Percentiles rank a stretch among this genome's conserved stretches.
These are phyloP conservation scores for Biancaea sappan DNA, from an alignment of 306 rosid species.

Conservation along the genomic window DNA sequence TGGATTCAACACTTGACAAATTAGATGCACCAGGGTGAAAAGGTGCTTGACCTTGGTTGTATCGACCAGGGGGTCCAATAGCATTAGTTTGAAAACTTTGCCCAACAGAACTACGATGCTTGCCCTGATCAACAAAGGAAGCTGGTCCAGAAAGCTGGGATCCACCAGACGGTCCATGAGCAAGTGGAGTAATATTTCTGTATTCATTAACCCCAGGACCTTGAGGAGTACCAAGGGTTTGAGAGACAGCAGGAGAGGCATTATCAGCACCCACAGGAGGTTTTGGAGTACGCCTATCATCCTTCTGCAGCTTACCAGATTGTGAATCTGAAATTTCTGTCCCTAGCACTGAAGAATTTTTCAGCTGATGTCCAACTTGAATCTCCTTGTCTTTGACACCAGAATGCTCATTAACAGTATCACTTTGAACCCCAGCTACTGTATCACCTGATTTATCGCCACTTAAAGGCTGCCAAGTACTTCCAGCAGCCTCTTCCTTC, in stretches of 20 bases:
- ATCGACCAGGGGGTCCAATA: conserved; percentile 50
- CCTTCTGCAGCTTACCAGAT: conserved; percentile 47
- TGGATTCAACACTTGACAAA: conserved; percentile 47
- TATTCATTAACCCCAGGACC: conserved; percentile 39
- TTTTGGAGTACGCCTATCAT: conserved; percentile 39
- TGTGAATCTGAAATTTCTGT: conserved; percentile 45
- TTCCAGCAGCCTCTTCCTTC: conserved; percentile 49
- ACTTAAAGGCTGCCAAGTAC: conserved; percentile 39
- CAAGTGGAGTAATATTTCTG: conserved; percentile 31
- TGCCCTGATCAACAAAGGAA: conserved; percentile 43
- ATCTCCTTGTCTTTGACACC: conserved; percentile 43
- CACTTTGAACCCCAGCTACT: conserved; percentile 41
- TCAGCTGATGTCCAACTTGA: conserved; percentile 48
- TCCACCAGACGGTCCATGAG: conserved; percentile 38
- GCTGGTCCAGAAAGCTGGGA: conserved; percentile 29
- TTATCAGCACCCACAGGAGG: conserved; percentile 42
- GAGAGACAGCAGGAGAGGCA: conserved; percentile 46
- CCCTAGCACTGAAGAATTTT: conserved; percentile 38
- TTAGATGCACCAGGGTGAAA: conserved; percentile 51
- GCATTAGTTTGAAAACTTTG: conserved; percentile 46
- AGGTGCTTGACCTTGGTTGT: conserved; percentile 60
- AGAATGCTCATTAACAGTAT: conserved; percentile 40
- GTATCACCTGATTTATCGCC: conserved; percentile 37
- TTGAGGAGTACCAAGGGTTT: conserved; percentile 40
- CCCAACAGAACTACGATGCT: conserved; percentile 44